These are phyloP conservation scores for Penicillium sp. DNA, from an alignment of 2,329 filamentous ascomycete genomes.

Conservation along the genomic window DNA sequence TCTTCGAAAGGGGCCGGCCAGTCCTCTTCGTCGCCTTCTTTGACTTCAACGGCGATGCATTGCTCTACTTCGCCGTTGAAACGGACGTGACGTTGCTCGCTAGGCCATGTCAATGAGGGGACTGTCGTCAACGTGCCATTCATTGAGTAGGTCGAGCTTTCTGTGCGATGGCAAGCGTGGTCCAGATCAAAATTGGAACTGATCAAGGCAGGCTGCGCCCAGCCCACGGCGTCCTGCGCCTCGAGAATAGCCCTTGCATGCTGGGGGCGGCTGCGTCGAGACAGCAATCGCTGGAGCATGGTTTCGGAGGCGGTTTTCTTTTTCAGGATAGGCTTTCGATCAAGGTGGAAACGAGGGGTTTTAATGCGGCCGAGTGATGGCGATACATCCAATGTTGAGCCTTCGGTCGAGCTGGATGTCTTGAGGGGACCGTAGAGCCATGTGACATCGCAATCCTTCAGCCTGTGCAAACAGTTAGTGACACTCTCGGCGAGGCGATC, in stretches of 20 bases:
- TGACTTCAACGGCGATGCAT: conserved; percentile 88
- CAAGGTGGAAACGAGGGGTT: conserved; percentile 66
- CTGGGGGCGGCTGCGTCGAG: conserved; percentile 83
- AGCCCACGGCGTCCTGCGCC: conserved; percentile 68
- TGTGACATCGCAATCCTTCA: conserved; percentile 95
- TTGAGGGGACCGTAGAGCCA: conserved; percentile 95
- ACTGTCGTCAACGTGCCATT: conserved; percentile 64
- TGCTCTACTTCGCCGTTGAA: conserved; percentile 96
- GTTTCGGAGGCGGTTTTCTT: conserved; percentile 95
- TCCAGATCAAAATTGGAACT: no score
- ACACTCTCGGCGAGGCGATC: no score
- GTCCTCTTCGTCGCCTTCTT: conserved; percentile 63
- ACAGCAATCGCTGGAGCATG: conserved; percentile 86
- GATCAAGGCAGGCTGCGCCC: conserved; percentile 68
- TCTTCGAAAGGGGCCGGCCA: conserved; percentile 41
- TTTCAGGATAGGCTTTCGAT: conserved; percentile 89
- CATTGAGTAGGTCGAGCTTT: conserved; percentile 48
- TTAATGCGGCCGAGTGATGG: conserved; percentile 57
- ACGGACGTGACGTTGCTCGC: conserved; percentile 78
- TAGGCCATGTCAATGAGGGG: conserved; percentile 66
- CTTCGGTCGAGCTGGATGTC: conserved; percentile 59
- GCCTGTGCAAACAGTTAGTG: no score
- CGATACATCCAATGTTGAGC: conserved; percentile 48
- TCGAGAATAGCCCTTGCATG: conserved; percentile 85
- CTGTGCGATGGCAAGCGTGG: conserved; percentile 60